Base-by-base conservation (phyloP, 495 filamentous ascomycete species). In the Amniculicola lignicola region DNA sequence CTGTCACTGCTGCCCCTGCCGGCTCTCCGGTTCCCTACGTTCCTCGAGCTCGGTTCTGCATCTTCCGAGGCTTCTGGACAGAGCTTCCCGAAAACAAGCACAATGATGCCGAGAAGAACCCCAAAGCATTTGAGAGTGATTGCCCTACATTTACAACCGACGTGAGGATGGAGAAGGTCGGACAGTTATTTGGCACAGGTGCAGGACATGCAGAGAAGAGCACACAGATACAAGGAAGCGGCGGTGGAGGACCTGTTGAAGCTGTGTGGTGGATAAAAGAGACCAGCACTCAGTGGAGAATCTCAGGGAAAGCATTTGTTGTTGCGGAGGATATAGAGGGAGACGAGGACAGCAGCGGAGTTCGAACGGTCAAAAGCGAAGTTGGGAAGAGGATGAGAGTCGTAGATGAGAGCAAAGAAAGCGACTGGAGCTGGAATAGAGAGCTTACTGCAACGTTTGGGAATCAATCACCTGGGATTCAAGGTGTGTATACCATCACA, bases 361-460 rank as follows among this genome's bases (percentile, higher is more conserved):
- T 72, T 3, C 57, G 75, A 50, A 71, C 69, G 24, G 72, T 86
- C 62, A 75, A 70, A 65, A 72, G 67, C 44, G 66, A 75, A 66
- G 76, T 72, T 19, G 70, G 69, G 15, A 65, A 61, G 59, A 55
- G 64, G 66, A 74, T 72, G 68, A 72, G 69, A 59, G 58, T 65
- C 42, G 63, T 69, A 22, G 68, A 71, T 37, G 61, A 51, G 23
- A 59, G 61, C 47, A 67, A 65, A 46, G 58, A 51, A 29, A 63
- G 57, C 43, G 72, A 65, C 16, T 58, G 57, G 49, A 63, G 63
- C 36, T 74, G 71, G 71, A 59, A 74, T 12, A 85, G 75, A 57
- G 89, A 95, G 70, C 70, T 96, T 36, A 87, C 84, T 54, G 83
- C 79, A 59, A 88, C 92, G 72, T 96, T 96, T 78, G 90, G 86